These are phyloP conservation scores for Crassisporium funariophilum DNA, from an alignment of 768 basidiomycete species.

Conservation along the genomic window DNA sequence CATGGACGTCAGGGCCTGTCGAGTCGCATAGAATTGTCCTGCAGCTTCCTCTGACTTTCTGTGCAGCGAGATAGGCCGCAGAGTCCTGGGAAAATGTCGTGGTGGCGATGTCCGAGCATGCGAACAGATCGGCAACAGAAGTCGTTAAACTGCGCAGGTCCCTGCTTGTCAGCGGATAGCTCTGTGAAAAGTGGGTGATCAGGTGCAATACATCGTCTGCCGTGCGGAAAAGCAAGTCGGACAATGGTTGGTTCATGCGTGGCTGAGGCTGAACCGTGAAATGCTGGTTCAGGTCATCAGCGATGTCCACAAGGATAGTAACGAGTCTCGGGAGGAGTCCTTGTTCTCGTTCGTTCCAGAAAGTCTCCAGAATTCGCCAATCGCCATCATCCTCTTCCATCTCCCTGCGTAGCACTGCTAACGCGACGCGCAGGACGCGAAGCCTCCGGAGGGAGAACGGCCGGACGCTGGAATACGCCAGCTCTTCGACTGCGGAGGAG, in stretches of 20 bases:
- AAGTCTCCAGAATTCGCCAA: slow-evolving; percentile 53
- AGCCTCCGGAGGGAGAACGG: slow-evolving; percentile 56
- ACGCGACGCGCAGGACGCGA: slow-evolving; percentile 62
- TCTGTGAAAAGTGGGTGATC: slow-evolving; percentile 45
- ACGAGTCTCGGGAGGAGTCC: slow-evolving; percentile 60
- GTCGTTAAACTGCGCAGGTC: slow-evolving; percentile 45
- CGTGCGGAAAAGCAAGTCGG: slow-evolving; percentile 58
- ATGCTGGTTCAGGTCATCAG: slow-evolving; percentile 53
- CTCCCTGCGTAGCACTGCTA: slow-evolving; percentile 57
- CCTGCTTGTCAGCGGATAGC: slow-evolving; percentile 54
- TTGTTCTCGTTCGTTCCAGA: slow-evolving; percentile 63
- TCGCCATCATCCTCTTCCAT: slow-evolving; percentile 51
- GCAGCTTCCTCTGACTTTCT: slow-evolving; percentile 50
- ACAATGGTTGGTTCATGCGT: slow-evolving; percentile 40
- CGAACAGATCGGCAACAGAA: slow-evolving; percentile 56
- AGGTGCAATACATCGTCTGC: slow-evolving; percentile 56
- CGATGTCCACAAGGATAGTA: slow-evolving; percentile 49
- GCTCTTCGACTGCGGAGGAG: slow-evolving; percentile 61
- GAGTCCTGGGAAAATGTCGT: slow-evolving; percentile 41
- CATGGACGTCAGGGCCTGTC: slow-evolving; percentile 30
- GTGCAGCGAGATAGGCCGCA: slow-evolving; percentile 43
- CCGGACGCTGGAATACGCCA: slow-evolving; percentile 48
- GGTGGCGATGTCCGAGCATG: slow-evolving; percentile 50
- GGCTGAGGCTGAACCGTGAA: slow-evolving; percentile 46
- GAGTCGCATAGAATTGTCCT: slow-evolving; percentile 49